Evolutionary conservation across 2,329 filamentous ascomycete species (phyloP).

Genomic region (Colletotrichum gigasporum): DNA sequence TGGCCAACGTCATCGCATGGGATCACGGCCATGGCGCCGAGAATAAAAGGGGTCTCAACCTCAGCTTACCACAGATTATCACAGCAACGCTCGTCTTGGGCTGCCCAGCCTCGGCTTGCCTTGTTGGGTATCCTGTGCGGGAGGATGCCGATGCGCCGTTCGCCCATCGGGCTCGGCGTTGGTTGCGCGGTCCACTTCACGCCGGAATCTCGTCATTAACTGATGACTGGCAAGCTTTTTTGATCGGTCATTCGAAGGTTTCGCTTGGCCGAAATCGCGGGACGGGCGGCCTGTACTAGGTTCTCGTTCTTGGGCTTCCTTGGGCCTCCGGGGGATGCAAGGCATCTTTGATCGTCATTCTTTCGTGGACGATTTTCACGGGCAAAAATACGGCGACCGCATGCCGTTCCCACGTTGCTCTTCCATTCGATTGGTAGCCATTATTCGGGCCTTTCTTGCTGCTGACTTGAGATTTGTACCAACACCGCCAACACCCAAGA

Average conservation of each 20-base stretch:
- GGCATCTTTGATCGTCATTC: not conserved
- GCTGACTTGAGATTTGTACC: not conserved
- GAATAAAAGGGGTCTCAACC: conserved; percentile 15
- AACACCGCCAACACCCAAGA: conserved; percentile 13
- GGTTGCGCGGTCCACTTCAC: conserved; percentile 2
- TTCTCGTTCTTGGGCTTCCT: not conserved
- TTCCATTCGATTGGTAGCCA: not conserved
- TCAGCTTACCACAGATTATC: not conserved
- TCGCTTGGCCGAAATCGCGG: not conserved
- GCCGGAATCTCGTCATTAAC: not conserved
- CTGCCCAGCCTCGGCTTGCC: conserved; percentile 26
- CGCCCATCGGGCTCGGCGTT: conserved; percentile 13
- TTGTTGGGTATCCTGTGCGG: conserved; percentile 24
- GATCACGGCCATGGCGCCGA: conserved; percentile 23
- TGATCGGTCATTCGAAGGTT: not conserved
- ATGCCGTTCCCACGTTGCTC: not conserved
- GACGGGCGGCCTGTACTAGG: too few species aligned
- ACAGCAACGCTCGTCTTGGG: not conserved
- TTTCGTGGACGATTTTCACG: not conserved
- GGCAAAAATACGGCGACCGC: not conserved
- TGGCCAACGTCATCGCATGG: conserved; percentile 29
- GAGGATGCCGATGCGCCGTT: conserved; percentile 12
- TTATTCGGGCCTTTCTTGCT: not conserved
- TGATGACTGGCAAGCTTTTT: not conserved
- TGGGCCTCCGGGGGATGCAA: not conserved